These are phyloP conservation scores for Solanum pennellii DNA, from an alignment of 257 asterid genomes.

Conservation along the genomic window DNA sequence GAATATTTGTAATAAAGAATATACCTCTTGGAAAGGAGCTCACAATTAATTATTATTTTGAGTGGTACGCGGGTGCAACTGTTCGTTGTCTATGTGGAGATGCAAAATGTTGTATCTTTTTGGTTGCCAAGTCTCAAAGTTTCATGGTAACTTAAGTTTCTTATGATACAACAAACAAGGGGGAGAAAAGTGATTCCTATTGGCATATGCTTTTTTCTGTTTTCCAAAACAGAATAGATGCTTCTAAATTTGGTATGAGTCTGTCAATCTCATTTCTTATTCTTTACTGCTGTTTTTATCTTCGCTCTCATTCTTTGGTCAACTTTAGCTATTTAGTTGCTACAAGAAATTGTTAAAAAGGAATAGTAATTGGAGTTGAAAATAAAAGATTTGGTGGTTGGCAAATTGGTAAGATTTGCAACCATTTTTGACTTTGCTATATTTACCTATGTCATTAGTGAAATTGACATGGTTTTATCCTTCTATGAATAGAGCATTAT, in stretches of 20 bases:
- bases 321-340: too few relatives aligned
- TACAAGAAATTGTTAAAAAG: too few relatives aligned
- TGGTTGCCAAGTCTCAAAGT: constrained; percentile 94
- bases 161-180: not conserved
- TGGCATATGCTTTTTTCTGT: not conserved
- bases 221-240: not conserved
- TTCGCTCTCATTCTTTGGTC: not conserved
- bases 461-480: too few relatives aligned
- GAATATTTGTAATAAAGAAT: constrained; percentile 70
- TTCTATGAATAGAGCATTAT: too few relatives aligned
- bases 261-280: not conserved
- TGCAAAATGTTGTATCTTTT: constrained; percentile 73
- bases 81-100: constrained; percentile 94
- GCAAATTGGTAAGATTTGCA: too few relatives aligned
- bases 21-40: constrained; percentile 61
- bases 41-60: constrained; percentile 77
- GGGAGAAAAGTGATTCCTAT: too few relatives aligned
- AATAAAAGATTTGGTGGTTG: too few relatives aligned
- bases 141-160: constrained; percentile 51
- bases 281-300: not conserved
- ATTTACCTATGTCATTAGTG: too few relatives aligned
- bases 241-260: not conserved
- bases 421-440: too few relatives aligned
- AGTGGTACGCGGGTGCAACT: constrained; percentile 92
- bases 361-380: too few relatives aligned